These are phyloP conservation scores for Microsporum canis DNA, from an alignment of 2,329 filamentous ascomycete genomes.

Conservation along the genomic window DNA sequence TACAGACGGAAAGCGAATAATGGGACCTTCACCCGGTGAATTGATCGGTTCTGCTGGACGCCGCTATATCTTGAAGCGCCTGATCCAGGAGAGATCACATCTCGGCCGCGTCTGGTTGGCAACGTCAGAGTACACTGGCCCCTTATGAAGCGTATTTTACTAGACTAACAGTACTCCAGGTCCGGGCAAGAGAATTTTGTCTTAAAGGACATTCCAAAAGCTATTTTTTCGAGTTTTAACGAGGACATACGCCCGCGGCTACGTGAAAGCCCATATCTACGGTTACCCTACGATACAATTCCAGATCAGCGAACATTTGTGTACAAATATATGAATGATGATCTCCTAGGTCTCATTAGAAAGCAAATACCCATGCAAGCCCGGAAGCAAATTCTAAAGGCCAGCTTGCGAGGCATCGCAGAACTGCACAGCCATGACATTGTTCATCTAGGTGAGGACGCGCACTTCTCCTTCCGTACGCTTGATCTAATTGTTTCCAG, in stretches of 20 bases:
- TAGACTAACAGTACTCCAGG: conserved; percentile 12
- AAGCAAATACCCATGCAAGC: conserved; percentile 28
- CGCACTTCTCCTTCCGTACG: background rate
- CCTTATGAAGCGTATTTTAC: background rate
- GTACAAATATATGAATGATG: conserved; percentile 35
- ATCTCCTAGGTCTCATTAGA: conserved; percentile 35
- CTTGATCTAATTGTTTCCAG: conserved; percentile 13
- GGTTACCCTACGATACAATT: conserved; percentile 32
- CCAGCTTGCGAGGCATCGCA: conserved; percentile 21
- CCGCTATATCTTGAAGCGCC: conserved; percentile 22
- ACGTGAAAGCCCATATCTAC: conserved; percentile 27
- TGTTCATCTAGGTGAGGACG: background rate
- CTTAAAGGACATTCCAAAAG: conserved; percentile 19
- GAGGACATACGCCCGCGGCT: conserved; percentile 19
- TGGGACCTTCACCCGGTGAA: conserved; percentile 10
- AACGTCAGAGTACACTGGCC: conserved; percentile 12
- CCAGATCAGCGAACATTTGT: conserved; percentile 36
- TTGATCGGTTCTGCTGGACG: conserved; percentile 19
- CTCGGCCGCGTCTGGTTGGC: conserved; percentile 25
- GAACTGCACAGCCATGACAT: background rate
- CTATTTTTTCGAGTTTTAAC: conserved; percentile 18
- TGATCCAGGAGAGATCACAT: conserved; percentile 25
- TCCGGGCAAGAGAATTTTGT: conserved; percentile 17
- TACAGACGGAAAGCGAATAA: background rate
- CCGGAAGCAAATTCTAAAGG: conserved; percentile 36